Conservation (phyloP, 2,329 filamentous ascomycete species). For the Geosmithia putterillii region DNA sequence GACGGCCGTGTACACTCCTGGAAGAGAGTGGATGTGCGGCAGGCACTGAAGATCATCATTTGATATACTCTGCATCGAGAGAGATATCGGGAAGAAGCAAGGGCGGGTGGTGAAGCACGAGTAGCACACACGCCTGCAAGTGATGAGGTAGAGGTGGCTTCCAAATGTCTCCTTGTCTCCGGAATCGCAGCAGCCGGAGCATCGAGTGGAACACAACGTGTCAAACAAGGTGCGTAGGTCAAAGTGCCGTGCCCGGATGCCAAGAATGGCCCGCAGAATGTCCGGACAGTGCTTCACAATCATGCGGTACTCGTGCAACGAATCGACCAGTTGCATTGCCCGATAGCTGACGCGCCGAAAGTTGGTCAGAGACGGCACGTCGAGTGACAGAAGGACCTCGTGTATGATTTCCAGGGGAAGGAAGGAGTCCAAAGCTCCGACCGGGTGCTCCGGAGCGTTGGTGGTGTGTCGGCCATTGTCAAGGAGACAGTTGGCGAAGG, state of each 20-base stretch:
- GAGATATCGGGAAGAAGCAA: slow-evolving; percentile 15
- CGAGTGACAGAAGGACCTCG: slow-evolving; percentile 13
- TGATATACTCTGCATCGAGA: neutral
- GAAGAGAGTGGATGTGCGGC: slow-evolving; percentile 3
- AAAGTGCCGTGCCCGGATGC: slow-evolving; percentile 16
- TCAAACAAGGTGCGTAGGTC: slow-evolving; percentile 17
- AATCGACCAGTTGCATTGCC: slow-evolving; percentile 20
- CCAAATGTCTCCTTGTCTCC: slow-evolving; percentile 23
- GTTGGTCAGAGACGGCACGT: slow-evolving; percentile 16
- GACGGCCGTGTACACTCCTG: slow-evolving; percentile 4
- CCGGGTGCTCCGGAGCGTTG: slow-evolving; percentile 2
- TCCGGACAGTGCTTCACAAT: slow-evolving; percentile 16
- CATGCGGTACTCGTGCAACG: slow-evolving; percentile 18
- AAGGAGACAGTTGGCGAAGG: slow-evolving; percentile 8
- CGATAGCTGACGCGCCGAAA: slow-evolving; percentile 20
- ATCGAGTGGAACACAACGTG: slow-evolving; percentile 16
- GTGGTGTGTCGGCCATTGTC: slow-evolving; percentile 9
- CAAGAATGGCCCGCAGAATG: slow-evolving; percentile 18
- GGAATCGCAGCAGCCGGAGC: slow-evolving; percentile 14
- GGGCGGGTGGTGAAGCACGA: slow-evolving; percentile 17
- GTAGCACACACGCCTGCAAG: slow-evolving; percentile 24
- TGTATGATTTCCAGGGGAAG: slow-evolving; percentile 16
- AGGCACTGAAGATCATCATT: neutral
- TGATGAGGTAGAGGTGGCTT: slow-evolving; percentile 23
- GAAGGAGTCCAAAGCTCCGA: slow-evolving; percentile 11